Conservation (phyloP, 768 basidiomycete species). For the Tulasnella calospora region DNA sequence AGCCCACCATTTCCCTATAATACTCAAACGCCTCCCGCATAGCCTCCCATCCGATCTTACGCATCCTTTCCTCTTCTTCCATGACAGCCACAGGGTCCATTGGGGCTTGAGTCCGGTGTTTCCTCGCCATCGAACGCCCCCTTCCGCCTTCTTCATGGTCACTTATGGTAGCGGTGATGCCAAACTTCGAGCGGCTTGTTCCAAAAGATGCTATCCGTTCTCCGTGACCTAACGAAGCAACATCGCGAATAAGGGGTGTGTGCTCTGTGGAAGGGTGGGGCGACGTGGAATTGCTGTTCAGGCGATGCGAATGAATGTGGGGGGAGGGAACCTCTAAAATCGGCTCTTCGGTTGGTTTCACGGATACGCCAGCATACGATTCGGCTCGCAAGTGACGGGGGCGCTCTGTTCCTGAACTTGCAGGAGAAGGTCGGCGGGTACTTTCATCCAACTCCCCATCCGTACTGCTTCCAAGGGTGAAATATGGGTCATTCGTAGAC, state of each 20-base stretch:
- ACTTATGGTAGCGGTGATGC: background rate
- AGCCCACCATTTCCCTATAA: constrained; percentile 56
- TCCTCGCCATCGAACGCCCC: constrained; percentile 1
- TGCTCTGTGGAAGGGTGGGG: constrained; percentile 11
- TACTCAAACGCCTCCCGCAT: constrained; percentile 53
- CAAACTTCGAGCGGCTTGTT: constrained; percentile 2
- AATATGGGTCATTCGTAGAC: background rate
- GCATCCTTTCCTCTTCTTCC: constrained; percentile 49
- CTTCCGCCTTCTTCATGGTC: constrained; percentile 11
- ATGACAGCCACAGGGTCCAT: constrained; percentile 6
- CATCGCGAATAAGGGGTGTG: constrained; percentile 6
- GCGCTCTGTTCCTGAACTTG: background rate
- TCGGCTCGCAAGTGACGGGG: background rate
- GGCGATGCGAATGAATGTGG: background rate
- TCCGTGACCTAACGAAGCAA: background rate
- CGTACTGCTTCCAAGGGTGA: constrained; percentile 17
- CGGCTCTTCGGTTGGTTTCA: constrained; percentile 8
- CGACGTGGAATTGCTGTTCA: constrained; percentile 18
- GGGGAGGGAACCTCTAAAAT: constrained; percentile 17
- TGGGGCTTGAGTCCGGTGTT: background rate
- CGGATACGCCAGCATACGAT: background rate
- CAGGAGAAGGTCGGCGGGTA: constrained; percentile 20
- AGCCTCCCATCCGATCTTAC: constrained; percentile 54
- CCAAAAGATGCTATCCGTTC: background rate
- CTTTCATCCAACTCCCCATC: constrained; percentile 19